phyloP scores from a whole-genome alignment of 176 grass and related monocot genomes.

The bread wheat (Triticum aestivum) region IWGSC_CS_RefSeq_v2.1 NC_057802.1:37179326-37179825 shows the following conservation, averaged over 20 bases:
- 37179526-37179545: not conserved
- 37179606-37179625: conserved; percentile 96
- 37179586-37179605: conserved; percentile 80
- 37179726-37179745: conserved; percentile 99
- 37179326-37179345: conserved; percentile 84
- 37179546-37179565: not conserved
- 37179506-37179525: not conserved
- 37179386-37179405: conserved; percentile 96
- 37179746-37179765: conserved; percentile 80
- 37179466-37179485: not conserved
- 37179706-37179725: conserved; percentile 97
- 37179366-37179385: conserved; percentile 97
- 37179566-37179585: not conserved
- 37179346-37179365: conserved; percentile 92
- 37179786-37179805: conserved; percentile 14
- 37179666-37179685: conserved; percentile 94
- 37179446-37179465: not conserved
- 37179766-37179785: conserved; percentile 69
- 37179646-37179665: conserved; percentile 99
- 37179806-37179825: conserved; percentile 1
- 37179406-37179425: conserved; percentile 53
- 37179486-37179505: not conserved
- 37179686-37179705: conserved; percentile 95
- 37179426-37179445: conserved; percentile 15
- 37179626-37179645: conserved; percentile 92